Evolutionary conservation across 2,329 filamentous ascomycete genomes (phyloP), one percentile per base, ranked within the genome.

Genomic region (Tolypocladium amazonense): DNA sequence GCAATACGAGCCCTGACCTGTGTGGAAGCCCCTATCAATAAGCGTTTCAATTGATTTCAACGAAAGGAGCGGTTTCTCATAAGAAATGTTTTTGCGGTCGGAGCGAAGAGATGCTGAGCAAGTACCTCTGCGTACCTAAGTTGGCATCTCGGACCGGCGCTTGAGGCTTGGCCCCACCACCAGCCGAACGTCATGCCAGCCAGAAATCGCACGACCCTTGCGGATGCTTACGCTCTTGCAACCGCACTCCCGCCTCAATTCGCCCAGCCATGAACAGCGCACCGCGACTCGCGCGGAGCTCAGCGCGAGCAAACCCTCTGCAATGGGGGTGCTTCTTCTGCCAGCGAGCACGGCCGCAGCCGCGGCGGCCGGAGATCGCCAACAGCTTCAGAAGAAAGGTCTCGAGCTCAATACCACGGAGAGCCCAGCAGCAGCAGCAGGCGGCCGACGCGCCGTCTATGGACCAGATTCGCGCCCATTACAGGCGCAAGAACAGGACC

Each of bases 401-500:
- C 52, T 73, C 74, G 43, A 71, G 66, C 59, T 68, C 70, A 45
- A 61, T 64, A 50, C 63, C 64, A 23, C 68, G 65, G 38, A 63
- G 59, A 65, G 61, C 64, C 56, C 70, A 59, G 59, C 68, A 64
- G 56, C 70, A 69, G 56, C 69, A 66, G 59, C 65, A 68, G 55
- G 64, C 66, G 37, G 65, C 67, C 23, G 59, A 63, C 55, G 61
- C 68, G 54, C 69, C 72, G 23, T 68, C 72, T 5, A 89, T 90
- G 84, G 84, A 86, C 52, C 78, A 84, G 65, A 75, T 89, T 71
- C 81, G 81, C 35, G 82, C 80, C 57, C 79, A 85, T 25, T 90
- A 89, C 66, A 82, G 80, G 64, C 75, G 77, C 66, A 88, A 85
- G 76, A 92, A 92, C 67, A 76, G 78, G 63, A 88, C 88, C 11